Percentiles rank a stretch among this genome's conserved stretches.
Conservation (phyloP, 441 rosid genomes). For the Euphorbia celastroides region DNA sequence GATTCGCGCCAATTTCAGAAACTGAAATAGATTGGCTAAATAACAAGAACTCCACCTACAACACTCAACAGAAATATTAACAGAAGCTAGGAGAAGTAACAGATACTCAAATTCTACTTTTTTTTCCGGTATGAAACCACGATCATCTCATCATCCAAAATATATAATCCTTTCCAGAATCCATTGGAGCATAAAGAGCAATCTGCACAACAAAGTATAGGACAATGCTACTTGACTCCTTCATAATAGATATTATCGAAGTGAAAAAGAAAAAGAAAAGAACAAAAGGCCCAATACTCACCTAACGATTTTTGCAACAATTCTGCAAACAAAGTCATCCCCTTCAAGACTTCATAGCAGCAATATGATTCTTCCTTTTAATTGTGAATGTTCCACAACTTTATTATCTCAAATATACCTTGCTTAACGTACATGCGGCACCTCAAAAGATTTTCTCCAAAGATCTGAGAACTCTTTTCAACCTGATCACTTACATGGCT, state of each 20-base stretch:
- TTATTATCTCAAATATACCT: slow-evolving; percentile 6
- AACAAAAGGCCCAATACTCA: slow-evolving; percentile 4
- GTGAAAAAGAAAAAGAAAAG: not conserved
- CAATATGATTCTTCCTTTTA: slow-evolving; percentile 17
- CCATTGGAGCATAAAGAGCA: slow-evolving; percentile 13
- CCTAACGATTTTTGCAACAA: slow-evolving; percentile 25
- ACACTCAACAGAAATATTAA: slow-evolving; percentile 8
- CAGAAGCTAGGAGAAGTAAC: slow-evolving; percentile 20
- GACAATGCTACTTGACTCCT: slow-evolving; percentile 6
- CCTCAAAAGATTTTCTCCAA: not conserved
- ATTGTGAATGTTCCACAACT: slow-evolving; percentile 6
- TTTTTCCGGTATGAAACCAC: slow-evolving; percentile 2
- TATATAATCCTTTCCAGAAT: slow-evolving; percentile 13
- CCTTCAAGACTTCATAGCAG: slow-evolving; percentile 14
- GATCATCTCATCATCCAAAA: slow-evolving; percentile 22
- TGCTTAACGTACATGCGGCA: slow-evolving; percentile 5
- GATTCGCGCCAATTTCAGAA: slow-evolving; percentile 7
- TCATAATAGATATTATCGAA: not conserved
- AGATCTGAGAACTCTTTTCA: slow-evolving; percentile 1
- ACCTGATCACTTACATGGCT: slow-evolving; percentile 14
- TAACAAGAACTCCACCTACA: slow-evolving; percentile 14
- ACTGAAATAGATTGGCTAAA: not conserved
- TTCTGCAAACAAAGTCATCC: slow-evolving; percentile 15
- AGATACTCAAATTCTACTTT: not conserved
- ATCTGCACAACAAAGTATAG: slow-evolving; percentile 30